Base-by-base conservation (phyloP, 805 yeast species). In the Myxozyma mucilagina region DNA sequence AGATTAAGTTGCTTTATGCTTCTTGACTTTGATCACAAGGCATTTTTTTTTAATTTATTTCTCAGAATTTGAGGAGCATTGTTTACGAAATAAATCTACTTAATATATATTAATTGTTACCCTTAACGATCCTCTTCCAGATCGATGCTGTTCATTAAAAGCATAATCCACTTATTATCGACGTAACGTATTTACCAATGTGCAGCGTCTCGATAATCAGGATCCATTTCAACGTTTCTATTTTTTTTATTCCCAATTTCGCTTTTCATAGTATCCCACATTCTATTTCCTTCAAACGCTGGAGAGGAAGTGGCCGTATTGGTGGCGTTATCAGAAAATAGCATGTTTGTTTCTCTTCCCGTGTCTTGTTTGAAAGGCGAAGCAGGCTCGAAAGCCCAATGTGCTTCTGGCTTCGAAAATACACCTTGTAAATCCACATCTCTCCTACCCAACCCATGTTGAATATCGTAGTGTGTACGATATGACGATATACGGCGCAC, bases 181-280 rank as follows among this genome's bases (percentile, higher is more conserved):
- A 14, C 7, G 47, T 10, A n/a, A 4, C 11, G 14, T 13, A 45
- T 18, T 32, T 34, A 50, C 54, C 54, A 50, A 16, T 36, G 34
- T 20, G 54, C 54, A 39, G 16, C n/a, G 41, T 50, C 54, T 13
- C 54, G 18, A 50, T 50, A 50, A 24, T 14, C 31, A 4, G 54
- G 54, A 29, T 29, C 54, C 45, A 39, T 36, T 20, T 6, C 35
- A 10, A 20, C 34, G 9, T 14, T 11, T n/a, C 39, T 31, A 5
- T 29, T 32, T 2, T 14, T 24, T 29, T 13, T 18, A 34, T 24
- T 35, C 10, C 34, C 43, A 14, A 20, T 43, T 6, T 5, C 42
- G 10, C 39, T 29, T 16, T 43, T 32, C 29, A 13, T n/a, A 13
- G 41, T 49, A 41, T 13, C 10, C 53, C 53, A 49, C 53, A 49